phyloP scores from a whole-genome alignment of 768 basidiomycete genomes.

The Daedalea quercina region DNA sequence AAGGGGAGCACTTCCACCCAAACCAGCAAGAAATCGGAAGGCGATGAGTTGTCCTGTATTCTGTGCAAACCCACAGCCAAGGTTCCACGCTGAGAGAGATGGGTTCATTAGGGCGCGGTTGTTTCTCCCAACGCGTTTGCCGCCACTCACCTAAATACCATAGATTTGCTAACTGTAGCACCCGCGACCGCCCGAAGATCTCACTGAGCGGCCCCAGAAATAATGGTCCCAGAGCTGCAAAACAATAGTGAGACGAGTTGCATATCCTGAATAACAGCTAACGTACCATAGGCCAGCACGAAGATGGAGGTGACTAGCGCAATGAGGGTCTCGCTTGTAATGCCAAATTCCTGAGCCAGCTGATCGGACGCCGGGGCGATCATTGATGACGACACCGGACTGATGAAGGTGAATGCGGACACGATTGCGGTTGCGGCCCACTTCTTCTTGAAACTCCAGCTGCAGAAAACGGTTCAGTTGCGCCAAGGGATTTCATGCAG shows the following conservation, averaged over 20 bases:
- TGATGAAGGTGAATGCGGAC: slow-evolving; percentile 63
- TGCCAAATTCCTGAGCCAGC: slow-evolving; percentile 45
- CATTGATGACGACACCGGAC: slow-evolving; percentile 66
- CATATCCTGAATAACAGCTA: background rate
- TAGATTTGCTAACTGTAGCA: slow-evolving; percentile 54
- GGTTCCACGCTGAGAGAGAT: slow-evolving; percentile 41
- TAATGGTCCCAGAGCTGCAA: slow-evolving; percentile 38
- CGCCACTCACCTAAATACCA: slow-evolving; percentile 47
- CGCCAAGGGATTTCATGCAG: background rate
- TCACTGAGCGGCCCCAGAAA: slow-evolving; percentile 60
- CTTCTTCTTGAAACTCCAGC: slow-evolving; percentile 54
- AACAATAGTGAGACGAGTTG: background rate
- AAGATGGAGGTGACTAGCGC: slow-evolving; percentile 56
- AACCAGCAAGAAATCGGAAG: slow-evolving; percentile 32
- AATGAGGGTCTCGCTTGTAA: slow-evolving; percentile 40
- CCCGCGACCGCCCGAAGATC: slow-evolving; percentile 55
- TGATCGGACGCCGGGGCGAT: slow-evolving; percentile 54
- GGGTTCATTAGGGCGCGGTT: no score
- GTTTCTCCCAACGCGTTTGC: background rate
- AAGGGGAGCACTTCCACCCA: slow-evolving; percentile 33
- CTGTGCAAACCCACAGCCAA: slow-evolving; percentile 28
- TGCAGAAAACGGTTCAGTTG: slow-evolving; percentile 15
- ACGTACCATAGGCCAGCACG: slow-evolving; percentile 50
- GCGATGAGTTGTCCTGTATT: slow-evolving; percentile 27
- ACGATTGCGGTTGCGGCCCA: slow-evolving; percentile 63